Evolutionary conservation across 2,329 filamentous ascomycete species (phyloP), one percentile per base, ranked within the genome.

Genomic region (Sclerotinia glacialis): DNA sequence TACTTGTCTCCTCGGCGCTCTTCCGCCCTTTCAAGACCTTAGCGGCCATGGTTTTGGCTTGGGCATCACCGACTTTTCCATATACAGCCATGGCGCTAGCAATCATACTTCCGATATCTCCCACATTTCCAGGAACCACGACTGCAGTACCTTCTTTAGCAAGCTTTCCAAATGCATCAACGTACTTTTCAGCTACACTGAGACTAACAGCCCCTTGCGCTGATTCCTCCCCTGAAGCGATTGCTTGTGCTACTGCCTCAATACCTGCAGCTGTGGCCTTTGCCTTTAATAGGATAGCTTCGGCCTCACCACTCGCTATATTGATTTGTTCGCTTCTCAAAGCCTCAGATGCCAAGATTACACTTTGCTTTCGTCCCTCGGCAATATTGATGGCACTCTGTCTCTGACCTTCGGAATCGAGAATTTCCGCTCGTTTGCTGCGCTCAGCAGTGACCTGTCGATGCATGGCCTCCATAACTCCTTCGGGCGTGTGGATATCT

Each of bases 301-400:
- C 91, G 12, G 95, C 91, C 81, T 99, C 95, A 85, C 95, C 95
- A 75, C 84, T 86, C 12, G 95, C 95, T 77, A 88, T 85, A 80
- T 99, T 99, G 82, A 99, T 95, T 78, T 96, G 87, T 81, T 99
- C 94, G 21, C 91, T 86, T 72, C 89, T 88, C 79, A 97, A 76
- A 21, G 95, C 95, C 80, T 99, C 95, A 11, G 93, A 97, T 0
- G 95, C 95, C 31, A 99, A 84, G 73, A 99, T 99, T 28, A 97
- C 94, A 72, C 89, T 93, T 83, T 98, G 95, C 83, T 99, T 99
- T 79, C 89, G 88, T 78, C 95, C 95, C 82, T 99, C 95, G 66
- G 95, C 95, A 72, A 99, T 97, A 79, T 99, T 99, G 85, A 99
- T 99, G 49, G 95, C 95, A 75, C 89, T 94, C 81, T 99, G 95